Conservation (phyloP, 1,284 basidiomycete species). For the Gymnopus androsaceus region DNA sequence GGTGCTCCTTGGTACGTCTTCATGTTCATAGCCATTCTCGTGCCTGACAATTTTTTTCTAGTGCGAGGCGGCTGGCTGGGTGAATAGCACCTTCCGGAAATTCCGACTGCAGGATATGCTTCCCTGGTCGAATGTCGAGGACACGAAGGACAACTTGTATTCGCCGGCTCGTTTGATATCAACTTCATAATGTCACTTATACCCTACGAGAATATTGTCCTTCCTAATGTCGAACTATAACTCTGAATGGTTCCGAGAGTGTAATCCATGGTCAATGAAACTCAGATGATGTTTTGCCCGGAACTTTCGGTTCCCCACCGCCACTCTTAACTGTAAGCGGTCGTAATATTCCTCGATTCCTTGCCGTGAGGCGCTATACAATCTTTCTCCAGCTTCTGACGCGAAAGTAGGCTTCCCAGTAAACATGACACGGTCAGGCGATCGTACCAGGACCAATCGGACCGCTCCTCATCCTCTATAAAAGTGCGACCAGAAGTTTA, state of each 20-base stretch:
- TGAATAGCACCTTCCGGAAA: constrained; percentile 1
- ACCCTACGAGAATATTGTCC: not conserved
- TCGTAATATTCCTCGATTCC: no score
- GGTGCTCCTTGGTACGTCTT: constrained; percentile 5
- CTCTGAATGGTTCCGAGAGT: no score
- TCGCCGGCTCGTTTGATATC: not conserved
- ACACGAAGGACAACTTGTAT: constrained; percentile 2
- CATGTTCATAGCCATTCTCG: not conserved
- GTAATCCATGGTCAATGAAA: no score
- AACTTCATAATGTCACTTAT: not conserved
- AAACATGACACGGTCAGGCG: not conserved
- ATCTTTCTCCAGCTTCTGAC: no score
- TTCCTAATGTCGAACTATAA: no score
- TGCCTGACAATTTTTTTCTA: not conserved
- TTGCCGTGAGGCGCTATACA: no score
- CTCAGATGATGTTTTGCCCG: no score
- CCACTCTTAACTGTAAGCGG: no score
- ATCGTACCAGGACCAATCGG: not conserved
- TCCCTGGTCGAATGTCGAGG: constrained; percentile 4
- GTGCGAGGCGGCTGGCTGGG: constrained; percentile 6
- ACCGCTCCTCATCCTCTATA: not conserved
- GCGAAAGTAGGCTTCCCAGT: no score
- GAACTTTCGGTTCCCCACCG: no score
- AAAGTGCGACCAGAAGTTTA: not conserved
- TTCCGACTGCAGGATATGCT: constrained; percentile 4